A percentile compares a stretch with the other conserved stretches of the same genome.
Conservation (phyloP, 305 asterid species). For the Fraxinus baroniana region DNA sequence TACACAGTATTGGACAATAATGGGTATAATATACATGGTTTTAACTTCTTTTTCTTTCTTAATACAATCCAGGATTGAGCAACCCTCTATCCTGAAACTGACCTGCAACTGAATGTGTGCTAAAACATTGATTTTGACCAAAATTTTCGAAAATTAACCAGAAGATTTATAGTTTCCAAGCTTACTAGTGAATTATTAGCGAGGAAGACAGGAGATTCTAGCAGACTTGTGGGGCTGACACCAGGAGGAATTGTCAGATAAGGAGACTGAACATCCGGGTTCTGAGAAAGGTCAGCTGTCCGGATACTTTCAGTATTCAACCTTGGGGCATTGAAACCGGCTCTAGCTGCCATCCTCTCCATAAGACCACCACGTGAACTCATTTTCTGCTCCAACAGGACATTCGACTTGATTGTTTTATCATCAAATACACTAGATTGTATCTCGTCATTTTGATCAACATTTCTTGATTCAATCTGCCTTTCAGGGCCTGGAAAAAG, state of each 20-base stretch:
- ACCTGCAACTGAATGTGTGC: neutral
- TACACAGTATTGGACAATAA: neutral
- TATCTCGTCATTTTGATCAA: slow-evolving; percentile 29
- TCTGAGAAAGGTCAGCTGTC: slow-evolving; percentile 53
- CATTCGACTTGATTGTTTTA: slow-evolving; percentile 36
- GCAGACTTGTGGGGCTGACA: slow-evolving; percentile 77
- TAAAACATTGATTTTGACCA: neutral
- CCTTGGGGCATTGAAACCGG: slow-evolving; percentile 88
- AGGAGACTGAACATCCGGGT: slow-evolving; percentile 59
- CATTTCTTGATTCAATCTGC: slow-evolving; percentile 15
- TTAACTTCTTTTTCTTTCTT: neutral
- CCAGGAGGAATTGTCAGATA: slow-evolving; percentile 85
- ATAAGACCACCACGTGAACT: slow-evolving; percentile 61
- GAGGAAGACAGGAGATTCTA: slow-evolving; percentile 92
- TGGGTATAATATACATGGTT: neutral
- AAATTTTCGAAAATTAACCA: neutral
- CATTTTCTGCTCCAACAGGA: slow-evolving; percentile 33
- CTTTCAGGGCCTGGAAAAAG: slow-evolving; percentile 29
- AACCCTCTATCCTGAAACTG: neutral
- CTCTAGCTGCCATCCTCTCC: slow-evolving; percentile 86
- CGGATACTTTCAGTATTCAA: slow-evolving; percentile 73
- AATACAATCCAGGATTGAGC: neutral
- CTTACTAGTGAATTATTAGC: slow-evolving; percentile 64
- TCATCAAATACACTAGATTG: slow-evolving; percentile 24
- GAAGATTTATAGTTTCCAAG: neutral